phyloP scores from a whole-genome alignment of 164 flowering plant genomes.

The Sedum album region DNA sequence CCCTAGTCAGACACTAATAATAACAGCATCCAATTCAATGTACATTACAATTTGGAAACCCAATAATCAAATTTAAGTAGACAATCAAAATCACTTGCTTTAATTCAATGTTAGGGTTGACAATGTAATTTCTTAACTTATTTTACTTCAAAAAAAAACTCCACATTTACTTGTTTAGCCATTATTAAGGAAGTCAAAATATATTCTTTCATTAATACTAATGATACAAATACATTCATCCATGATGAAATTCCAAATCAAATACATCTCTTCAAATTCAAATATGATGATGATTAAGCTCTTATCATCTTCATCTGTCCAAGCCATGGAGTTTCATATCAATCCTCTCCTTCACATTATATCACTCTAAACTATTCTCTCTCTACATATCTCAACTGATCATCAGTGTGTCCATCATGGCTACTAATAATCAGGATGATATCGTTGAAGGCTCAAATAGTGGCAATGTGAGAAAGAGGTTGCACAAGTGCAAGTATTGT shows the following conservation, averaged over 20 bases:
- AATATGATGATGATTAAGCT: not conserved
- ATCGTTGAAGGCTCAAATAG: not conserved
- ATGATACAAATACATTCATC: not conserved
- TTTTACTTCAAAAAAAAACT: not conserved
- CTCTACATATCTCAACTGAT: too few relatives aligned
- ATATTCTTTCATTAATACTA: not conserved
- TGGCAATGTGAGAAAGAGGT: not conserved
- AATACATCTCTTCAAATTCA: not conserved
- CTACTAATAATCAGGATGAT: not conserved
- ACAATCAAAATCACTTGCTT: not conserved
- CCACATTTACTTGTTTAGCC: not conserved
- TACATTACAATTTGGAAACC: not conserved
- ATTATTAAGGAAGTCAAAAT: constrained; percentile 8
- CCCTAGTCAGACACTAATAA: not conserved
- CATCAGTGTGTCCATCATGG: too few relatives aligned
- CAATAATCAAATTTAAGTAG: constrained; percentile 1
- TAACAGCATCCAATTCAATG: constrained; percentile 4
- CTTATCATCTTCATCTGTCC: not conserved
- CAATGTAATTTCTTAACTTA: not conserved
- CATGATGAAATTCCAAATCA: not conserved
- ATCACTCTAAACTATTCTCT: not conserved
- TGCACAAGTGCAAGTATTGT: constrained; percentile 1
- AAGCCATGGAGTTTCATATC: not conserved
- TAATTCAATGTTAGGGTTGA: not conserved
- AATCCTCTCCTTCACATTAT: not conserved